A percentile compares a stretch with the other conserved stretches of the same genome.
phyloP scores from a whole-genome alignment of 2,329 filamentous ascomycete species.

The Colletotrichum orbiculare region DNA sequence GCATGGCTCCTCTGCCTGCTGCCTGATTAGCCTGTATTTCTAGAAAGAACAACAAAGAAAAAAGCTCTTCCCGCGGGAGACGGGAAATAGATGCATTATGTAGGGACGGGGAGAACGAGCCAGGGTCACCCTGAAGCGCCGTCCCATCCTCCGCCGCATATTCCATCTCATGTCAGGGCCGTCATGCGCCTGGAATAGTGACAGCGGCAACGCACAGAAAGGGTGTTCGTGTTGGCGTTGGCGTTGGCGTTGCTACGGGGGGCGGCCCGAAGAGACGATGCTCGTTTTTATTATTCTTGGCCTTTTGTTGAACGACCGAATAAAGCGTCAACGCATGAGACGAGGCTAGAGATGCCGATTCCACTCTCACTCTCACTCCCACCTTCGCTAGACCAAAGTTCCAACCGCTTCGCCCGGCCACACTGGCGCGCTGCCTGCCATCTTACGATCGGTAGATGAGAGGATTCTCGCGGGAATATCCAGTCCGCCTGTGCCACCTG shows the following conservation, averaged over 20 bases:
- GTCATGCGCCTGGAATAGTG: constrained; percentile 23
- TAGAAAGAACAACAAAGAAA: background rate
- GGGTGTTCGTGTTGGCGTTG: constrained; percentile 9
- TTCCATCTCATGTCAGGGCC: constrained; percentile 18
- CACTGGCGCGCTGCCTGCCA: background rate
- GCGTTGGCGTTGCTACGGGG: constrained; percentile 21
- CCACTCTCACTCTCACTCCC: too few species aligned
- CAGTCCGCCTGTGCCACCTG: constrained; percentile 15
- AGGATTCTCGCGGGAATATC: background rate
- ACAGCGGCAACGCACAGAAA: constrained; percentile 15
- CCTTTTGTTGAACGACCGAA: background rate
- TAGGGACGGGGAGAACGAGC: background rate
- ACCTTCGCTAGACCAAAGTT: background rate
- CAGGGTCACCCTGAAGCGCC: constrained; percentile 7
- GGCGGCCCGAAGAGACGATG: background rate
- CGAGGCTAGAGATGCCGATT: too few species aligned
- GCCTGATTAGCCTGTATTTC: too few species aligned
- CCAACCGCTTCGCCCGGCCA: background rate
- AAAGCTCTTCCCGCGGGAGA: background rate
- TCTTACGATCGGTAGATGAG: background rate
- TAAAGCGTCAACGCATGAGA: too few species aligned
- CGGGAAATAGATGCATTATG: background rate
- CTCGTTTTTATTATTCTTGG: background rate
- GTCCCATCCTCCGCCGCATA: constrained; percentile 4
- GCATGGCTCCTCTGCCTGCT: too few species aligned